Evolutionary conservation across 1,139 yeast genomes (phyloP).

Genomic region (Candida sanyaensis): DNA sequence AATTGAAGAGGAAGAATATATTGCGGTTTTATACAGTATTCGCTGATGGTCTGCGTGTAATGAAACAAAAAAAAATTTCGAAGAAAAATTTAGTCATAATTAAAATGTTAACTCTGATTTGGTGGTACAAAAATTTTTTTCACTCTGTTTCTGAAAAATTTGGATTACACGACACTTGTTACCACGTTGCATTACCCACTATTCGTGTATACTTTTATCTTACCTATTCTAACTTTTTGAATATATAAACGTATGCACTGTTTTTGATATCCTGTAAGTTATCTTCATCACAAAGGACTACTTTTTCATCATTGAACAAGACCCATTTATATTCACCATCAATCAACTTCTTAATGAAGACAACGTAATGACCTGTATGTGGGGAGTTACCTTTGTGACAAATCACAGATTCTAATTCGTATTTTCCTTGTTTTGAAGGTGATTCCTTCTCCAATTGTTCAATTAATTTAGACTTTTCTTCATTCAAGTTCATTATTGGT

Average conservation of each 20-base stretch:
- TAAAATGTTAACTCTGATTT: not conserved
- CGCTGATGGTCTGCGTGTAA: not conserved
- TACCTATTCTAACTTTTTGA: constrained; percentile 21
- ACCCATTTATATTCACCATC: constrained; percentile 65
- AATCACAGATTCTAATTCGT: constrained; percentile 66
- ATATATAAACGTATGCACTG: constrained; percentile 65
- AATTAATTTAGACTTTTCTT: constrained; percentile 22
- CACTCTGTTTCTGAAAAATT: too few relatives aligned
- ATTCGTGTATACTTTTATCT: not conserved
- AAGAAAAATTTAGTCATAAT: not conserved
- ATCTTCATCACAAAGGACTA: constrained; percentile 65
- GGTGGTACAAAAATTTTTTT: not conserved
- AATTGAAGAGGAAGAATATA: not conserved
- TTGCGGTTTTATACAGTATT: not conserved
- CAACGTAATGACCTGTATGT: constrained; percentile 96
- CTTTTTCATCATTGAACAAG: constrained; percentile 91
- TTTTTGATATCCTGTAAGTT: constrained; percentile 63
- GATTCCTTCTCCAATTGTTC: constrained; percentile 15
- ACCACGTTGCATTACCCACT: not conserved
- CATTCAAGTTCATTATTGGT: constrained; percentile 21
- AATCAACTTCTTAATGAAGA: constrained; percentile 55
- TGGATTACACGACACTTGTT: too few relatives aligned
- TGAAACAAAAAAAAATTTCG: not conserved
- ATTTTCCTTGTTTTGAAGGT: constrained; percentile 25
- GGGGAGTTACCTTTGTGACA: constrained; percentile 95